These are phyloP conservation scores for Aspergillus persii DNA, from an alignment of 2,329 filamentous ascomycete species.

Conservation along the genomic window DNA sequence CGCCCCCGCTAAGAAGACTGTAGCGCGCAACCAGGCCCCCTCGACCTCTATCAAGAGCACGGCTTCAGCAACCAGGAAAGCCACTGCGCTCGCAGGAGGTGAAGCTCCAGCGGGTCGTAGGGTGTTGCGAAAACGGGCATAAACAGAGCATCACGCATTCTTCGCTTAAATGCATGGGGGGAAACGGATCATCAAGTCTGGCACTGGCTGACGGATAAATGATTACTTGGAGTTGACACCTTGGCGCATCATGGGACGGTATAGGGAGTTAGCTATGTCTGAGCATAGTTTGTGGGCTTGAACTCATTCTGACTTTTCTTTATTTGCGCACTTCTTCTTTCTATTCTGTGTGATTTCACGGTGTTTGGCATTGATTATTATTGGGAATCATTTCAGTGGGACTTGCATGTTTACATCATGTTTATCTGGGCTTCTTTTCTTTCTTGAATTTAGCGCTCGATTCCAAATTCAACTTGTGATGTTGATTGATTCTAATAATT, in stretches of 20 bases:
- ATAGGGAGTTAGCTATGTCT: not conserved
- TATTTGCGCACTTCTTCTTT: not conserved
- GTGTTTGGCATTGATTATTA: not conserved
- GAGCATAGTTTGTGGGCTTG: not conserved
- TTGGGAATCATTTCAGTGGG: not conserved
- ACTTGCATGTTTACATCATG: not conserved
- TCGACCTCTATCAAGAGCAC: conserved; percentile 37
- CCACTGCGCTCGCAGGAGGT: conserved; percentile 27
- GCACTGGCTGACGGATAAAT: not conserved
- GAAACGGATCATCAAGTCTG: not conserved
- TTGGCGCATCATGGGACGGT: not conserved
- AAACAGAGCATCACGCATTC: conserved; percentile 4
- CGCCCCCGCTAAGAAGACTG: conserved; percentile 30
- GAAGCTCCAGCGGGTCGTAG: conserved; percentile 37
- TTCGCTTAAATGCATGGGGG: not conserved
- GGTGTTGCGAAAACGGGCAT: conserved; percentile 42
- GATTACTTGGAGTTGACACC: not conserved
- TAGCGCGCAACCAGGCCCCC: conserved; percentile 30
- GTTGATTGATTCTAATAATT: not conserved
- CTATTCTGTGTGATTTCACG: no score
- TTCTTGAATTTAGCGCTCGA: not conserved
- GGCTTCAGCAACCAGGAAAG: conserved; percentile 32
- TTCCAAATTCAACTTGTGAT: not conserved
- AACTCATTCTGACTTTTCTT: not conserved
- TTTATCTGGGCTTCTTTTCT: no score